phyloP scores from a whole-genome alignment of 2,329 filamentous ascomycete genomes.

The Pseudocercospora musae region DNA sequence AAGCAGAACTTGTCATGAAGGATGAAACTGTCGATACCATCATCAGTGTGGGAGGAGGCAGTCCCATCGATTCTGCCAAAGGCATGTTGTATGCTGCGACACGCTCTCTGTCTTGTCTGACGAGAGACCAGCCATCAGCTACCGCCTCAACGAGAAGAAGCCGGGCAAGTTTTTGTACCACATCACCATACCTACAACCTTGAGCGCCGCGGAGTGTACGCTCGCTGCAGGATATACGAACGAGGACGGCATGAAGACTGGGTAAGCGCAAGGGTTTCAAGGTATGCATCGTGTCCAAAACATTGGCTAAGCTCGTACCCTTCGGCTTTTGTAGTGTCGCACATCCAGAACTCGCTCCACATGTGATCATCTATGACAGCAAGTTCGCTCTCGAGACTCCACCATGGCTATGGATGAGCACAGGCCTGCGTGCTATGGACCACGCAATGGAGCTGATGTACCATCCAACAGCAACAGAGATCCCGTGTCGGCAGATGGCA shows the following conservation, averaged over 20 bases:
- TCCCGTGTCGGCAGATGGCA: constrained; percentile 48
- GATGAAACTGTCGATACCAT: constrained; percentile 52
- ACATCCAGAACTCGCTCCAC: constrained; percentile 43
- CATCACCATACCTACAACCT: constrained; percentile 50
- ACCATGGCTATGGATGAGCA: constrained; percentile 48
- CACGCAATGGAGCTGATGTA: constrained; percentile 55
- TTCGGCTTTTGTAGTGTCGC: no score
- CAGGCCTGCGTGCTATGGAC: constrained; percentile 53
- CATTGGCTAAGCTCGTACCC: no score
- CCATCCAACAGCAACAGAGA: constrained; percentile 51
- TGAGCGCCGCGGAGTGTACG: constrained; percentile 56
- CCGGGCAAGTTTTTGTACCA: constrained; percentile 43
- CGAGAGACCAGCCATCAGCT: constrained; percentile 38
- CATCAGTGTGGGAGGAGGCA: constrained; percentile 54
- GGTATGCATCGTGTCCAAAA: no score
- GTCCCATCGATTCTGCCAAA: constrained; percentile 53
- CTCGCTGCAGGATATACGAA: constrained; percentile 52
- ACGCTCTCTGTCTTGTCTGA: not conserved
- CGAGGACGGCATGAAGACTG: constrained; percentile 46
- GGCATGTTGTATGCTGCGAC: not conserved
- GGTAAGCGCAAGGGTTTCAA: no score
- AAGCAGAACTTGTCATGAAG: constrained; percentile 40
- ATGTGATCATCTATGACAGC: constrained; percentile 54
- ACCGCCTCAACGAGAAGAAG: constrained; percentile 42
- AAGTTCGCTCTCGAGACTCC: constrained; percentile 53